Percentiles rank a stretch among this genome's conserved stretches.
Evolutionary conservation across 768 basidiomycete genomes (phyloP).

Genomic region (Lentinus brumalis): DNA sequence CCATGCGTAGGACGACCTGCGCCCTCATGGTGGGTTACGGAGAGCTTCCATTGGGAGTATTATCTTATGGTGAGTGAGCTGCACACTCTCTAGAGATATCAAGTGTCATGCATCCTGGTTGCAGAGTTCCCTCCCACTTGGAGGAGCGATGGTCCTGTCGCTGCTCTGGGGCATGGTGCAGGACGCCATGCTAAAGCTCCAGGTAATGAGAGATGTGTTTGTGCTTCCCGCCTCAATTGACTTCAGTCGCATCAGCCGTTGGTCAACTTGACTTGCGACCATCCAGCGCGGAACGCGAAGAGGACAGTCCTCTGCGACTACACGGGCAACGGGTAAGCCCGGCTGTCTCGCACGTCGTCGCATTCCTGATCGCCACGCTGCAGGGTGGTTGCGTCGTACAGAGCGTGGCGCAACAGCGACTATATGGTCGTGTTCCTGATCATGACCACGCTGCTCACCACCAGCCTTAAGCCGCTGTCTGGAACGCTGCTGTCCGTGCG

Average conservation of each 20-base stretch:
- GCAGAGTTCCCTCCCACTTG: too few species aligned
- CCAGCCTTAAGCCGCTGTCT: slow-evolving; percentile 55
- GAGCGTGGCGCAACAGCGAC: not conserved
- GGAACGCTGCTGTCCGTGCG: slow-evolving; percentile 51
- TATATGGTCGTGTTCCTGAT: slow-evolving; percentile 47
- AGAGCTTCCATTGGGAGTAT: too few species aligned
- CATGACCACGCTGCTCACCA: slow-evolving; percentile 48
- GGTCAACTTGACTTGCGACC: not conserved
- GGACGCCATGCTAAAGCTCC: not conserved
- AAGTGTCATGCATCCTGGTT: too few species aligned
- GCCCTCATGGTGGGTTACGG: too few species aligned
- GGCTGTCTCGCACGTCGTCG: not conserved
- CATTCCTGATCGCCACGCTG: not conserved
- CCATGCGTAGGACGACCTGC: too few species aligned
- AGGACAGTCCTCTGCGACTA: not conserved
- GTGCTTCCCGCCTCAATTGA: not conserved
- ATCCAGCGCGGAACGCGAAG: not conserved
- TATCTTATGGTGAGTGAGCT: too few species aligned
- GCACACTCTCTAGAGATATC: too few species aligned
- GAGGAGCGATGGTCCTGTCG: too few species aligned
- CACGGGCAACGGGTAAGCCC: not conserved
- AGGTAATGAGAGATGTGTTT: not conserved
- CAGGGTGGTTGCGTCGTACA: too few species aligned
- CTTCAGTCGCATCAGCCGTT: not conserved
- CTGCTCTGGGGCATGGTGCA: too few species aligned